phyloP scores from a whole-genome alignment of 805 yeast genomes.

The Cyberlindnera japonica region DNA sequence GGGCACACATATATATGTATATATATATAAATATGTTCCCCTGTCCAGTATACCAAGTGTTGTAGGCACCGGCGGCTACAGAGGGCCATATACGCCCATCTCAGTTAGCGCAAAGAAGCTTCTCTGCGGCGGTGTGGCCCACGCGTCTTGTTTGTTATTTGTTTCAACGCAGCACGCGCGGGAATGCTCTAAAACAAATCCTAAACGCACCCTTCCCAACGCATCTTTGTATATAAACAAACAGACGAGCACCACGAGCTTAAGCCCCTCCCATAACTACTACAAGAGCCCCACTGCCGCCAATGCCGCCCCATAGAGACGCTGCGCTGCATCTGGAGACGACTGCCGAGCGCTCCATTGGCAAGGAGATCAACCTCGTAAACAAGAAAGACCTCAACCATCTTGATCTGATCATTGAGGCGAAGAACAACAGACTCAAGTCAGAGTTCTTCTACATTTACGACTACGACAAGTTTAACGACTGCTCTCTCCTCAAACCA shows the following conservation, averaged over 20 bases:
- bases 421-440: conserved; percentile 27
- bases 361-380: conserved; percentile 27
- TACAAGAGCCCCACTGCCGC: not conserved
- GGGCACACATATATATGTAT: no score
- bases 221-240: conserved; percentile 1
- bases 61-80: no score
- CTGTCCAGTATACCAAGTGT: no score
- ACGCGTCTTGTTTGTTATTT: no score
- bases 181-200: conserved; percentile 9
- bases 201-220: not conserved
- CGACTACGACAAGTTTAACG: conserved; percentile 30
- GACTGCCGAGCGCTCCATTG: conserved; percentile 24
- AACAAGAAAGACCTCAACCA: conserved; percentile 25
- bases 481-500: conserved; percentile 25
- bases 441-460: conserved; percentile 32
- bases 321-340: conserved; percentile 21
- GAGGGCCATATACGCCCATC: no score
- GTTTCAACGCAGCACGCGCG: conserved; percentile 8
- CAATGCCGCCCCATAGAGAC: conserved; percentile 5
- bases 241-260: not conserved
- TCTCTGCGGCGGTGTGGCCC: no score
- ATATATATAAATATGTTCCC: no score
- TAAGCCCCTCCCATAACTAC: not conserved
- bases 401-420: conserved; percentile 27
- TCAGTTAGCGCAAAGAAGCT: no score